Base-by-base conservation (phyloP, 2,329 filamentous ascomycete genomes). In the Exophiala sp. region DNA sequence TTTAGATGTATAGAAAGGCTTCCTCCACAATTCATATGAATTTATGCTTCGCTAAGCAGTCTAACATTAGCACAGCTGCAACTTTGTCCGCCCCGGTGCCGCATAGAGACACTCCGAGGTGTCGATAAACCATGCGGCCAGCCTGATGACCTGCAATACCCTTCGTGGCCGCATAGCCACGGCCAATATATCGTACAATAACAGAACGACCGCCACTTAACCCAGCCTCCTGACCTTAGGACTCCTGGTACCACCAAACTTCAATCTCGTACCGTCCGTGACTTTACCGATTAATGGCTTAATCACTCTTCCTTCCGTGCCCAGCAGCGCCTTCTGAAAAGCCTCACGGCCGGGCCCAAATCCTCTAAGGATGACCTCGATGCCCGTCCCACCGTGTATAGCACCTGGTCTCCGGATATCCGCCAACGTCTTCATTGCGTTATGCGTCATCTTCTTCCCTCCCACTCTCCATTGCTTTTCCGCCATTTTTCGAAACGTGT, bases 211-310 rank as follows among this genome's bases (percentile, higher is more conserved):
- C 12, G 14, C 33, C 36, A 42, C 41, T n/a, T n/a, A 40, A 43
- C 84, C 83, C 76, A 97, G 74, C 76, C 94, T 87, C 73, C 91
- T 91, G 36, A 85, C 87, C 70, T 86, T 89, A 71, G 81, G 82
- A 76, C 90, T 92, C 72, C 91, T 88, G 36, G 88, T 89, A 68
- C 94, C 95, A 74, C 91, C 94, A 78, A 97, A 96, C 78, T 99
- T 99, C 72, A 97, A 73, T 66, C 87, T 87, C 51, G 92, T 97
- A 38, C 84, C 80, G 74, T 99, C 94, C 32, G 88, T 85, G 57
- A 99, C 87, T 64, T 85, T 85, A 39, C 83, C 77, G 62, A 99
- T 88, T 75, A 88, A 84, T 32, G 80, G 76, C 63, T 90, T 82
- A 62, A 97, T 73, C 64, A 84, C 71, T 67, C 83, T 85, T 53